Conservation (phyloP, 176 grass and related monocot species). For the Hsuehochloa calcarea region DNA sequence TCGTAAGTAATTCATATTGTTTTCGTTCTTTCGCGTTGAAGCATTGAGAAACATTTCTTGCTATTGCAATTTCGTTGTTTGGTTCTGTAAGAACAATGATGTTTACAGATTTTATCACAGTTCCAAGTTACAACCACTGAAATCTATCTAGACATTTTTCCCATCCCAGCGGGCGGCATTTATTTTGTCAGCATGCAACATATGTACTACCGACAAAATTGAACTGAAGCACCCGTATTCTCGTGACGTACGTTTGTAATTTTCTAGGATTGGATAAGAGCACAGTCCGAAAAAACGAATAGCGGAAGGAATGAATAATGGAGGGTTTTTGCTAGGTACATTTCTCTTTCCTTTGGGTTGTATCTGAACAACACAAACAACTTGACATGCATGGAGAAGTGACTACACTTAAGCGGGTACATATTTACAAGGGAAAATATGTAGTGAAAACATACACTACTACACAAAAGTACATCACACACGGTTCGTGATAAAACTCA, state of each 20-base stretch:
- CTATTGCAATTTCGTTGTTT: not conserved
- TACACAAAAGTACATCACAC: too few relatives aligned
- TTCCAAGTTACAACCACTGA: not conserved
- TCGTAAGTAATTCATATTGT: constrained; percentile 24
- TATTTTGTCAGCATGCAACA: not conserved
- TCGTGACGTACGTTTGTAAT: not conserved
- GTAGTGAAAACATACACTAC: too few relatives aligned
- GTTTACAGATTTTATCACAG: not conserved
- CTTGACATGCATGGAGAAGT: not conserved
- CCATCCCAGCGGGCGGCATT: too few relatives aligned
- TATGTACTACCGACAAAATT: too few relatives aligned
- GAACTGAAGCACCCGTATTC: not conserved
- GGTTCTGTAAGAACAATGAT: not conserved
- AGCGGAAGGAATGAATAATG: not conserved
- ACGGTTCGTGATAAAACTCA: too few relatives aligned
- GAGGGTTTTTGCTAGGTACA: not conserved
- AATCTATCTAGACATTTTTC: not conserved
- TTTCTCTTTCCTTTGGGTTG: not conserved
- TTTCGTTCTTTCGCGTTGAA: not conserved
- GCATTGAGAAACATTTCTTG: not conserved
- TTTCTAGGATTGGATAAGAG: not conserved
- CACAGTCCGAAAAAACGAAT: not conserved
- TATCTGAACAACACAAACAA: not conserved
- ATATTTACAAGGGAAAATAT: not conserved
- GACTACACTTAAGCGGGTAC: not conserved